Conservation (phyloP, 352 stramenopile genomes). For the Globisporangium heterothallicum region DNA sequence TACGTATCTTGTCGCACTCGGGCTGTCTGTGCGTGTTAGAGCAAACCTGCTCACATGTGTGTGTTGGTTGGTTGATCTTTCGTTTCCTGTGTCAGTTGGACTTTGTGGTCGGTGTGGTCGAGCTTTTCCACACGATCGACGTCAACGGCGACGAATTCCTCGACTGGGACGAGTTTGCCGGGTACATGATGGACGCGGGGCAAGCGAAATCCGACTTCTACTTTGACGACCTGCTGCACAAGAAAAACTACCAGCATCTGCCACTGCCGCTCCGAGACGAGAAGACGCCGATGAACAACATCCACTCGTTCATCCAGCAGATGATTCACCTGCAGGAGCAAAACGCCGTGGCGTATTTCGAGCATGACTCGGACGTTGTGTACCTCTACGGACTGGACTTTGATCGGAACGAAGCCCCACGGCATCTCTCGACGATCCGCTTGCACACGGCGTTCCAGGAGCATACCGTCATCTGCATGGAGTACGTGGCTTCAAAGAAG, state of each 20-base stretch:
- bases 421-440: conserved; percentile 58
- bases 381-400: conserved; percentile 62
- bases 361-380: conserved; percentile 59
- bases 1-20: conserved; percentile 4
- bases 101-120: conserved; percentile 79
- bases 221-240: conserved; percentile 23
- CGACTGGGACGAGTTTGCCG: conserved; percentile 89
- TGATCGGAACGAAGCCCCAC: conserved; percentile 49
- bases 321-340: conserved; percentile 41
- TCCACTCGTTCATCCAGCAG: conserved; percentile 47
- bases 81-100: conserved; percentile 31
- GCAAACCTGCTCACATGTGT: not conserved
- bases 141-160: conserved; percentile 83
- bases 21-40: no score
- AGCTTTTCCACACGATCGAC: conserved; percentile 89
- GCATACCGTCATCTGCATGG: conserved; percentile 50
- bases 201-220: conserved; percentile 53
- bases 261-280: conserved; percentile 6
- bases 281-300: conserved; percentile 32
- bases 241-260: conserved; percentile 8
- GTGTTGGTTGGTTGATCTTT: not conserved
- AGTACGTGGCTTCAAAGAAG: conserved; percentile 37
- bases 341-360: conserved; percentile 65
- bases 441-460: conserved; percentile 75
- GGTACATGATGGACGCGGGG: conserved; percentile 78